These are phyloP conservation scores for Gossypium schwendimanii DNA, from an alignment of 441 rosid species.

Conservation along the genomic window DNA sequence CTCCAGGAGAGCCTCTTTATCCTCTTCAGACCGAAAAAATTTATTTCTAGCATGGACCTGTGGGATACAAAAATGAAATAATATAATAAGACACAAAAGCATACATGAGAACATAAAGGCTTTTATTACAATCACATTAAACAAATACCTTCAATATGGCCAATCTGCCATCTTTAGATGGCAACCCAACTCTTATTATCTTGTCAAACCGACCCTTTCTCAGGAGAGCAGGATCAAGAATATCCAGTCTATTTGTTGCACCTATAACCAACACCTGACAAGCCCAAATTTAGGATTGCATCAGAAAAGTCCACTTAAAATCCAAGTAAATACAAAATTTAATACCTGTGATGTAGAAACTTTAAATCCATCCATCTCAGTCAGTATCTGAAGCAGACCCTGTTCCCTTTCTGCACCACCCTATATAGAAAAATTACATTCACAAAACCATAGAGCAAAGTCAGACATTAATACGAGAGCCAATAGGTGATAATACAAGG, in stretches of 20 bases:
- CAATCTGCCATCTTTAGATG: slow-evolving; percentile 87
- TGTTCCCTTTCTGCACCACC: slow-evolving; percentile 99
- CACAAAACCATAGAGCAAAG: slow-evolving; percentile 6
- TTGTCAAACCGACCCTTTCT: slow-evolving; percentile 99
- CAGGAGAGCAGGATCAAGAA: slow-evolving; percentile 90
- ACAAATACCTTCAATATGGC: slow-evolving; percentile 74
- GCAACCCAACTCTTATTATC: slow-evolving; percentile 91
- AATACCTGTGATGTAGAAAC: slow-evolving; percentile 81
- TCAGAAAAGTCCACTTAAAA: not conserved
- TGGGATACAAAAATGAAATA: slow-evolving; percentile 14
- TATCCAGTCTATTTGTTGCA: slow-evolving; percentile 93
- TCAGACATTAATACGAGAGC: not conserved
- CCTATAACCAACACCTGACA: slow-evolving; percentile 86
- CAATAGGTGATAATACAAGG: slow-evolving; percentile 4
- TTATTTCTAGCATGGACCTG: slow-evolving; percentile 97
- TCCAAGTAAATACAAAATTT: slow-evolving; percentile 15
- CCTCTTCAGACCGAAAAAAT: slow-evolving; percentile 73
- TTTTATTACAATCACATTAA: not conserved
- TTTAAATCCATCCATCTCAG: slow-evolving; percentile 98
- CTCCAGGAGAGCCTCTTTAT: slow-evolving; percentile 61
- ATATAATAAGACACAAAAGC: slow-evolving; percentile 10
- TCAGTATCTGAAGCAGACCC: slow-evolving; percentile 93
- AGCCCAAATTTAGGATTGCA: slow-evolving; percentile 27
- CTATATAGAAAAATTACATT: slow-evolving; percentile 28
- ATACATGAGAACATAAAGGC: slow-evolving; percentile 15